Percentiles rank a stretch among this genome's conserved stretches.
Evolutionary conservation across 2,329 filamentous ascomycete species (phyloP).

Genomic region (Gnomoniopsis sp.): DNA sequence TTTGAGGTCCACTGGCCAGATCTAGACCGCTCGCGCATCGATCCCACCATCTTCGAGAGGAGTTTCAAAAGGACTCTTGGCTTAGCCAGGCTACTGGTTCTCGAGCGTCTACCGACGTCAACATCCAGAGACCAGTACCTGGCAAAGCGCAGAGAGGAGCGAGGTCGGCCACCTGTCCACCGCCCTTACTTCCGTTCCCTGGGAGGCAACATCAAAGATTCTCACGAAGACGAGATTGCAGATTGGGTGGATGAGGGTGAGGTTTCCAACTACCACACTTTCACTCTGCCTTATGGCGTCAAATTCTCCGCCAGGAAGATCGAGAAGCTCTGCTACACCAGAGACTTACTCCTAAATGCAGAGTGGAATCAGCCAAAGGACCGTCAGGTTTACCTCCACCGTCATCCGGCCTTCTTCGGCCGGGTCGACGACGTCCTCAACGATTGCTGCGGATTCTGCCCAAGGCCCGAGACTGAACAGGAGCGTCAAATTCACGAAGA

Average conservation of each 20-base stretch:
- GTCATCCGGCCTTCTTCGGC: slow-evolving; percentile 84
- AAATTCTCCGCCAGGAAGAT: slow-evolving; percentile 66
- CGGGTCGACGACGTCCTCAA: slow-evolving; percentile 68
- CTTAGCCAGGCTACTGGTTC: slow-evolving; percentile 72
- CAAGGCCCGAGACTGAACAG: slow-evolving; percentile 63
- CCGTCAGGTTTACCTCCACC: slow-evolving; percentile 73
- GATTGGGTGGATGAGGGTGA: slow-evolving; percentile 80
- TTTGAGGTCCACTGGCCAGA: slow-evolving; percentile 81
- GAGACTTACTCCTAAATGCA: slow-evolving; percentile 77
- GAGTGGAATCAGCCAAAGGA: slow-evolving; percentile 81
- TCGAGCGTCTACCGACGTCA: slow-evolving; percentile 72
- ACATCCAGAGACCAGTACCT: slow-evolving; percentile 68
- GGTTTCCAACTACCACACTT: slow-evolving; percentile 75
- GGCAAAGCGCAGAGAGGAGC: slow-evolving; percentile 65
- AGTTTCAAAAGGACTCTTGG: slow-evolving; percentile 74
- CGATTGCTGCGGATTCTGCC: slow-evolving; percentile 81
- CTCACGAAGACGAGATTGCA: slow-evolving; percentile 74
- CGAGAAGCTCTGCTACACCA: slow-evolving; percentile 77
- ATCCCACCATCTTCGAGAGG: slow-evolving; percentile 84
- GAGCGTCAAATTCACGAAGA: slow-evolving; percentile 69
- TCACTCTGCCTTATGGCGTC: slow-evolving; percentile 66
- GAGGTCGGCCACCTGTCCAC: slow-evolving; percentile 61
- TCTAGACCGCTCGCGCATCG: slow-evolving; percentile 70
- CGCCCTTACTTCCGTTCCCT: slow-evolving; percentile 39
- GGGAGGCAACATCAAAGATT: slow-evolving; percentile 71